Evolutionary conservation across 495 filamentous ascomycete species (phyloP), one percentile per base, ranked within the genome.

Genomic region (Tetracladium marchalianum): DNA sequence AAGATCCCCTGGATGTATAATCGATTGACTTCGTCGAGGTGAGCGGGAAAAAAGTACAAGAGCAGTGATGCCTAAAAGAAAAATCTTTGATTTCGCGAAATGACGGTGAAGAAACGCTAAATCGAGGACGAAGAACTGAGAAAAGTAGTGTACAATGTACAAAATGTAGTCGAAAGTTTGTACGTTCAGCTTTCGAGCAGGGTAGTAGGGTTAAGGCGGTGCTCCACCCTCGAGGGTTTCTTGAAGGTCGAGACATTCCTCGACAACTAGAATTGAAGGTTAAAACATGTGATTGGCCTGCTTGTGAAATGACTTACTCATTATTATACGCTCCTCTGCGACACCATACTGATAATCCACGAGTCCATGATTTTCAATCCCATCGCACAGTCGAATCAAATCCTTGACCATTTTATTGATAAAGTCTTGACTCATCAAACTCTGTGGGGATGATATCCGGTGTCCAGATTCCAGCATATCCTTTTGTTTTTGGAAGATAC

Each of bases 331-430:
- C 61, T 96, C 90, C 63, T 97, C 92, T 77, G 86, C 90, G 38
- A 97, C 85, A 3, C 92, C 92, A 68, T 95, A 92, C 56, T 97
- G 83, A 61, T 96, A 98, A 66, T 98, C 92, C 6, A 98, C 90
- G 19, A 98, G 67, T 12, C 92, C 92, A 54, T 93, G 79, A 44
- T 80, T 77, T 59, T 96, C 92, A 44, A 98, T 72, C 33, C 73
- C 73, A 61, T 98, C 90, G 59, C 90, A 92, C 15, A 92, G 68
- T 41, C 78, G 73, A 41, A 95, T 76, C 33, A 97, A 60, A 49
- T 93, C 81, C 41, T 81, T 78, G 39, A 85, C 89, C 77, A 97
- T 81, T 48, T 75, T 78, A 48, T 86, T 78, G 47, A 98, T 70
- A 11, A 68, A 74, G 6, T 86, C 83, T 54, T 73, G 66, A 37